Evolutionary conservation across 805 yeast species (phyloP).

Genomic region (Candida vartiovaarae): DNA sequence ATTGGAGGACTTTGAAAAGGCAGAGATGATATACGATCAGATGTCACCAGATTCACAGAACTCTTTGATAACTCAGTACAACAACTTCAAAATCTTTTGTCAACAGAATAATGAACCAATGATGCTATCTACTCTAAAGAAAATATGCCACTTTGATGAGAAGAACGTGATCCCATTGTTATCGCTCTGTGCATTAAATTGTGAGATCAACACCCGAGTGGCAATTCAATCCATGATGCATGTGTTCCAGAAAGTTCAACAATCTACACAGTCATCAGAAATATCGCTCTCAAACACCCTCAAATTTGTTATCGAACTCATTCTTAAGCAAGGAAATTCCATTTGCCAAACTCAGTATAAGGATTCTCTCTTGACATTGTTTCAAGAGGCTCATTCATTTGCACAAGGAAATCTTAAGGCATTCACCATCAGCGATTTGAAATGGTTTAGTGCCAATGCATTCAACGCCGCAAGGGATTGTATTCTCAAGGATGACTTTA

Average conservation of each 20-base stretch:
- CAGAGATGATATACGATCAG: constrained; percentile 14
- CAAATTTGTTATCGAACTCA: constrained; percentile 26
- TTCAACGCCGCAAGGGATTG: constrained; percentile 28
- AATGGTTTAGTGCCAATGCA: constrained; percentile 33
- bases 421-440: constrained; percentile 28
- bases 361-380: constrained; percentile 8
- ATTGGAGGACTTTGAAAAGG: constrained; percentile 16
- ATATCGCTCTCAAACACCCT: constrained; percentile 24
- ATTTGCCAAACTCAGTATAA: constrained; percentile 4
- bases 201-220: constrained; percentile 20
- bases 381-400: constrained; percentile 11
- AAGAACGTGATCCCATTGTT: constrained; percentile 27
- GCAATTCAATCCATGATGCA: constrained; percentile 21
- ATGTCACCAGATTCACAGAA: constrained; percentile 21
- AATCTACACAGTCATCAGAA: constrained; percentile 7
- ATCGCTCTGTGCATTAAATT: constrained; percentile 27
- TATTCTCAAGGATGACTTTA: constrained; percentile 7
- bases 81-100: constrained; percentile 23
- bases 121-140: constrained; percentile 24
- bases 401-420: constrained; percentile 7
- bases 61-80: constrained; percentile 27
- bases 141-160: constrained; percentile 28
- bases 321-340: constrained; percentile 16
- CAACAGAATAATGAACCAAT: constrained; percentile 10
- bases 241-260: constrained; percentile 22